Base-by-base conservation (phyloP, 371 early-diverging fungal species). In the Cladochytrium tenue region DNA sequence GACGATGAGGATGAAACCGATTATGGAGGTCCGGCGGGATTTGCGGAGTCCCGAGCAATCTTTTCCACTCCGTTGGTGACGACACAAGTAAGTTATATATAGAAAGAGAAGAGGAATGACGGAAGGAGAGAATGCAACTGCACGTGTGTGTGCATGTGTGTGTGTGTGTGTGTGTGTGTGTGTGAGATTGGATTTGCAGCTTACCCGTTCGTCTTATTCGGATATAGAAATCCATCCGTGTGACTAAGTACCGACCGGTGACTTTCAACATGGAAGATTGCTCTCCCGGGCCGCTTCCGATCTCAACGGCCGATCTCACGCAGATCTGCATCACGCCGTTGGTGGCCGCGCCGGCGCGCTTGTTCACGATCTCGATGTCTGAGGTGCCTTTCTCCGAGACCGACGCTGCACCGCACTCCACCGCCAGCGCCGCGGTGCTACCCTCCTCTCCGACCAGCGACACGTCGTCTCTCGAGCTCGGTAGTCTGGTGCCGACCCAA, bases 251-350 rank as follows among this genome's bases (percentile, higher is more conserved):
- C 52, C 17, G 52, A 3, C 62, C 62, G 51, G 62, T 61, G 3
- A 61, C 62, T n/a, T 61, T 61, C 62, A 61, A 61, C 52, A 61
- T 51, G 52, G 62, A 61, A 30, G 52, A 51, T 25, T 43, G 15
- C 2, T 23, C 52, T 17, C 62, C 62, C 7, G 43, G 13, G 7
- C 7, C 43, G 13, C 43, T 13, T 7, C 43, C 43, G 13, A 43
- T 43, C 7, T 13, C 13, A 20, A 43, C 43, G 20, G 43, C 7
- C 7, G 43, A 43, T 20, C 7, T 43, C 43, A 13, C 43, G 7
- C 43, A 43, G 43, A 43, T 43, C 20, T 43, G 43, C 43, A 43
- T 43, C 43, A 20, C 43, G 43, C 43, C 43, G 43, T 7, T 43
- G 7, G 7, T 20, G 43, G 13, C 13, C 7, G 43, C 13, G 13